Evolutionary conservation across 2,329 filamentous ascomycete genomes (phyloP), one percentile per base, ranked within the genome.

Genomic region (Trichophyton equinum): DNA sequence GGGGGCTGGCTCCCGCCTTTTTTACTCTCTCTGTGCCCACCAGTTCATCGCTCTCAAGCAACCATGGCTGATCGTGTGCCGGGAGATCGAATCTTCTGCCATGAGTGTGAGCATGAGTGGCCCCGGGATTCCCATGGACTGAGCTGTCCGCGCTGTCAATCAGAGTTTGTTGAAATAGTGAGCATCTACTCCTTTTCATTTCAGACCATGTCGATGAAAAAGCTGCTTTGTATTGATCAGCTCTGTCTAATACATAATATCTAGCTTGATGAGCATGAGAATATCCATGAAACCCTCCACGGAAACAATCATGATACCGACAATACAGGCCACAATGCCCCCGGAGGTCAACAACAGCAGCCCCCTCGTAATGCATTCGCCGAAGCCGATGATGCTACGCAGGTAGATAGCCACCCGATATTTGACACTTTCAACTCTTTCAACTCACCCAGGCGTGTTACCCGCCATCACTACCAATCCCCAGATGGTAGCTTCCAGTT

Each of bases 101-200:
- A 97, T 74, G 76, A 81, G 63, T 97, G 94, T 76, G 73, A 81
- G 59, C 76, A 87, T 64, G 87, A 96, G 72, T 97, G 91, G 90
- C 89, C 87, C 69, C 79, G 83, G 62, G 83, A 89, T 62, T 81
- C 87, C 64, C 79, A 81, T 65, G 85, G 81, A 27, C 75, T 95
- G 64, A 77, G 76, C 15, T 99, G 94, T 70, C 90, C 91, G 15
- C 73, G 77, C n/a, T 99, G 94, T 71, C 71, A 80, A 3, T 84
- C 85, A 42, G 89, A 95, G 20, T 85, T 89, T 66, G 89, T 85
- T 15, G 91, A 99, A 76, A 90, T 97, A 67, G 91, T 95, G 78
- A 70, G 86, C 79, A 27, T 57, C 36, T 42, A 57, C 60, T 61
- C 27, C 58, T 44, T 44, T 44, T 11, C n/a, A 4, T 44, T 18